phyloP scores from a whole-genome alignment of 371 early-diverging fungal species.

The Mortierella sp. region DNA sequence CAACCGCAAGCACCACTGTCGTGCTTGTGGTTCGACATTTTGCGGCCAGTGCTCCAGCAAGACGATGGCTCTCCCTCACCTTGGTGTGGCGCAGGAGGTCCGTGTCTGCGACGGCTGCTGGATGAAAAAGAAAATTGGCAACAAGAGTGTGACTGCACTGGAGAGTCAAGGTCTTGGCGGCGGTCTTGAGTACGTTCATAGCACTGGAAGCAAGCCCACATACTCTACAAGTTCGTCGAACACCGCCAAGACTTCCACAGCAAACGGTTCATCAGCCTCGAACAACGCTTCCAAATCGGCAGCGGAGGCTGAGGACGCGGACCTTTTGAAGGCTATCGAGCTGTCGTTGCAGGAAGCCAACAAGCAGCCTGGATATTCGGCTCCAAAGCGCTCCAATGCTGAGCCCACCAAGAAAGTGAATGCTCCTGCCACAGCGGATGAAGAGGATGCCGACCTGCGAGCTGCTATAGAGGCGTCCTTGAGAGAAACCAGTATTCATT shows the following conservation, averaged over 20 bases:
- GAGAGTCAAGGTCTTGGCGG: slow-evolving; percentile 37
- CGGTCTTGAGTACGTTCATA: slow-evolving; percentile 17
- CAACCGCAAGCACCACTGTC: slow-evolving; percentile 97
- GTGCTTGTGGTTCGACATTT: slow-evolving; percentile 94
- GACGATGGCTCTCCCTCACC: slow-evolving; percentile 79
- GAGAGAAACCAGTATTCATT: slow-evolving; percentile 63
- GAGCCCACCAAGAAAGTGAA: slow-evolving; percentile 8
- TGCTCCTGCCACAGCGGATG: slow-evolving; percentile 48
- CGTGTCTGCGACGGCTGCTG: slow-evolving; percentile 94
- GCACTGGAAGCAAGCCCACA: slow-evolving; percentile 5
- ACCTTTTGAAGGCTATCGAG: slow-evolving; percentile 88
- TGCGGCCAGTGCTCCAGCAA: slow-evolving; percentile 93
- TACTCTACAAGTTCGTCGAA: slow-evolving; percentile 13
- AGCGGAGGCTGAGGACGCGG: slow-evolving; percentile 74
- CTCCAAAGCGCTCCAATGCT: slow-evolving; percentile 18
- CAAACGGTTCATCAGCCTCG: background rate
- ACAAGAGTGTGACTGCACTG: slow-evolving; percentile 26
- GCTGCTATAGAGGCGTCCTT: slow-evolving; percentile 95
- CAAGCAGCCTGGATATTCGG: slow-evolving; percentile 44
- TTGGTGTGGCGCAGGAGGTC: slow-evolving; percentile 88
- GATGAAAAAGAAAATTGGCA: slow-evolving; percentile 65
- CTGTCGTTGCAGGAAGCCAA: slow-evolving; percentile 83
- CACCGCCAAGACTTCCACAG: slow-evolving; percentile 10
- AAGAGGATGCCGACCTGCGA: slow-evolving; percentile 88
- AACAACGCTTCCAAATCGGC: background rate